These are phyloP conservation scores for Venturia nashicola DNA, from an alignment of 2,329 filamentous ascomycete genomes.

Conservation along the genomic window DNA sequence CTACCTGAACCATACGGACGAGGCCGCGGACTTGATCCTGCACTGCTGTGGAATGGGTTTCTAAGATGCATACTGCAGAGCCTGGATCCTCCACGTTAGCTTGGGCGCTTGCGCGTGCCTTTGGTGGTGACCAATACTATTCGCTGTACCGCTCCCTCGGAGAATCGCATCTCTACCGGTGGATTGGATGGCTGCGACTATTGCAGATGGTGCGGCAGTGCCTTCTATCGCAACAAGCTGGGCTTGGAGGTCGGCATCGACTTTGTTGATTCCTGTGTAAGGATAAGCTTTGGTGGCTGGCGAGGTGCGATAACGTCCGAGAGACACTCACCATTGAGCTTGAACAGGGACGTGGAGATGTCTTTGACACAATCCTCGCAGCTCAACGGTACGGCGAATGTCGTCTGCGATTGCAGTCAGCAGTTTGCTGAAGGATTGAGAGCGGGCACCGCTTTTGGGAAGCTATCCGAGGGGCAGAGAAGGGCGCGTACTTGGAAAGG, in stretches of 20 bases:
- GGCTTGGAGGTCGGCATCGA: conserved; percentile 69
- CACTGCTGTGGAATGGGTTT: conserved; percentile 57
- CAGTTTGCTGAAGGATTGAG: background rate
- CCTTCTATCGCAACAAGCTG: conserved; percentile 79
- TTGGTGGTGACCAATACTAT: conserved; percentile 50
- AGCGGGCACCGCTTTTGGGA: background rate
- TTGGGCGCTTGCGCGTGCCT: conserved; percentile 3
- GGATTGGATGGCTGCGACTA: conserved; percentile 76
- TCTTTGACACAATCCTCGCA: conserved; percentile 83
- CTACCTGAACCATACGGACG: conserved; percentile 87
- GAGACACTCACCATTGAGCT: conserved; percentile 46
- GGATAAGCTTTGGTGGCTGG: conserved; percentile 9
- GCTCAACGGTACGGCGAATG: conserved; percentile 88
- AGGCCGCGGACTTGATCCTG: conserved; percentile 67
- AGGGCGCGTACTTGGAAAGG: conserved; percentile 10
- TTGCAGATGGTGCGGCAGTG: conserved; percentile 79
- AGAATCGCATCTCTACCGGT: conserved; percentile 92
- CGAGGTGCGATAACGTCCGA: background rate
- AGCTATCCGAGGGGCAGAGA: background rate
- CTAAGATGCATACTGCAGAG: conserved; percentile 89
- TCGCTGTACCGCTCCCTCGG: conserved; percentile 71
- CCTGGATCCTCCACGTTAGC: conserved; percentile 28
- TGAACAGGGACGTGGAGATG: conserved; percentile 66
- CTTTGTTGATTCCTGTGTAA: conserved; percentile 59
- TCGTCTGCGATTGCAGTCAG: conserved; percentile 46